A percentile compares a stretch with the other conserved stretches of the same genome.
Evolutionary conservation across 75 land plant genomes (phyloP).

Genomic region (Cupressus sempervirens): DNA sequence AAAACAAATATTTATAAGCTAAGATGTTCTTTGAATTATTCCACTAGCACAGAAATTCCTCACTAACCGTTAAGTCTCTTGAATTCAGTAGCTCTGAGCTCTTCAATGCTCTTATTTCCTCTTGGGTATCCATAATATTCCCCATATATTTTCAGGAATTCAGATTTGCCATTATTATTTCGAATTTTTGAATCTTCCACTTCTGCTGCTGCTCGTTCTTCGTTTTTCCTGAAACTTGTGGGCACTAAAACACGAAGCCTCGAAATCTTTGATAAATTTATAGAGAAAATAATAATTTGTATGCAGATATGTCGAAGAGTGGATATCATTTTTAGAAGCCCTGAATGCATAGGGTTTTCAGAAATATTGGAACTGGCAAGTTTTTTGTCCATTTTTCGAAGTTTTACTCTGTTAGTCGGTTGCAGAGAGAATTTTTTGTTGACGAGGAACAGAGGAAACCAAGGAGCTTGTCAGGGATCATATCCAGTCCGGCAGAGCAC

Average conservation of each 20-base stretch:
- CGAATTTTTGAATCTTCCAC: not conserved
- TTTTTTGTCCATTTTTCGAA: too few relatives aligned
- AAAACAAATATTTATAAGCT: not conserved
- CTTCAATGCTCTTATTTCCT: slow-evolving; percentile 55
- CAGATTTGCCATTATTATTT: slow-evolving; percentile 9
- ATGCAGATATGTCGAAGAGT: not conserved
- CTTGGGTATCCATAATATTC: slow-evolving; percentile 72
- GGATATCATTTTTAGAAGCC: not conserved
- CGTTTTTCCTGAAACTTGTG: not conserved
- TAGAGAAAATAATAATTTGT: slow-evolving; percentile 5
- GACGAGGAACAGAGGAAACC: too few relatives aligned
- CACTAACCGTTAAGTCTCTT: slow-evolving; percentile 57
- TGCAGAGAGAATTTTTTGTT: too few relatives aligned
- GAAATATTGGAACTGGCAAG: too few relatives aligned
- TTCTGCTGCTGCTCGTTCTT: not conserved
- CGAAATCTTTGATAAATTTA: not conserved
- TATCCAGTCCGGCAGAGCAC: too few relatives aligned
- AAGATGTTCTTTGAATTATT: not conserved
- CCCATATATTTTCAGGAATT: slow-evolving; percentile 59
- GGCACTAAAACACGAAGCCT: not conserved
- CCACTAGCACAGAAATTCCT: not conserved
- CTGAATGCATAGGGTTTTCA: too few relatives aligned
- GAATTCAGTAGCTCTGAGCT: slow-evolving; percentile 75
- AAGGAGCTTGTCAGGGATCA: too few relatives aligned
- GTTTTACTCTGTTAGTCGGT: not conserved